Evolutionary conservation across 768 basidiomycete genomes (phyloP).

Genomic region (Amanita pseudoporphyria): DNA sequence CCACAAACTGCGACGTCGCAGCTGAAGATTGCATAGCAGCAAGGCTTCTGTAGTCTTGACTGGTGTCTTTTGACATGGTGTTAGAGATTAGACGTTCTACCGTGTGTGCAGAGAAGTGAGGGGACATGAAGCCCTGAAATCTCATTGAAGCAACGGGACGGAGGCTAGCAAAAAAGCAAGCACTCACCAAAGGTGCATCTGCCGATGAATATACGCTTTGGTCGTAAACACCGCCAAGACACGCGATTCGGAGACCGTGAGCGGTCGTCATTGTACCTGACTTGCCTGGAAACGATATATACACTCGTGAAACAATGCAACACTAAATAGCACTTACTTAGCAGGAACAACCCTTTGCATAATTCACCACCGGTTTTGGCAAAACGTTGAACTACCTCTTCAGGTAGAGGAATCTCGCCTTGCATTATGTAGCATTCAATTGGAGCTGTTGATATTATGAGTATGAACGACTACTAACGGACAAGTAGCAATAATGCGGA

Average conservation of each 20-base stretch:
- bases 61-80: conserved; percentile 43
- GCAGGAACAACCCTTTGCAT: conserved; percentile 71
- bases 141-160: conserved; percentile 5
- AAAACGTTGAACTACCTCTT: conserved; percentile 64
- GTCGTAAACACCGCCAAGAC: conserved; percentile 74
- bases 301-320: background rate
- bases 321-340: conserved; percentile 48
- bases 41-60: conserved; percentile 50
- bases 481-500: conserved; percentile 16
- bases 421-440: conserved; percentile 91
- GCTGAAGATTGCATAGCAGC: conserved; percentile 57
- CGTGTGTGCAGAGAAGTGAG: conserved; percentile 63
- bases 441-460: conserved; percentile 45
- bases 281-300: conserved; percentile 45
- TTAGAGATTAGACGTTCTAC: conserved; percentile 67
- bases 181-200: conserved; percentile 55
- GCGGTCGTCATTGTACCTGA: conserved; percentile 73
- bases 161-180: background rate
- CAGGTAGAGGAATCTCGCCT: conserved; percentile 69
- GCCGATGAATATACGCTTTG: conserved; percentile 45
- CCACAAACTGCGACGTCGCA: conserved; percentile 55
- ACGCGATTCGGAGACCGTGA: conserved; percentile 75
- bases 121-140: conserved; percentile 62
- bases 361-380: conserved; percentile 71
- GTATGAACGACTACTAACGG: conserved; percentile 9